A percentile compares a stretch with the other conserved stretches of the same genome.
These are phyloP conservation scores for Iberis pinnata DNA, from an alignment of 345 rosid genomes.

Conservation along the genomic window DNA sequence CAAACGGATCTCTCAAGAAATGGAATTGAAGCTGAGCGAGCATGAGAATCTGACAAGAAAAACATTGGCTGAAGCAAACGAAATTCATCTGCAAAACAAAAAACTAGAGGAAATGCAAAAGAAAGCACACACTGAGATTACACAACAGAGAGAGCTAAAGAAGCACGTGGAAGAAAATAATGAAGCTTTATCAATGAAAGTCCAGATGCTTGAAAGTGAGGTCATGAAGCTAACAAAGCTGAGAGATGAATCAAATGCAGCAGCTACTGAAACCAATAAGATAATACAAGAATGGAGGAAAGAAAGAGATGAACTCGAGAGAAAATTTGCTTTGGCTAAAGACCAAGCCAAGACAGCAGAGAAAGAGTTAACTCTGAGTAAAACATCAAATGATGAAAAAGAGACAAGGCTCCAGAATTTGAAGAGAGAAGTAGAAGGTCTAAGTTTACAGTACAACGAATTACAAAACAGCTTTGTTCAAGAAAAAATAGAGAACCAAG, in stretches of 20 bases:
- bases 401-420: constrained; percentile 40
- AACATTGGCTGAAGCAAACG: constrained; percentile 61
- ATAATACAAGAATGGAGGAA: constrained; percentile 42
- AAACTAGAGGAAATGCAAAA: constrained; percentile 63
- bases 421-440: constrained; percentile 45
- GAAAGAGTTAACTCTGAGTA: constrained; percentile 41
- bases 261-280: constrained; percentile 41
- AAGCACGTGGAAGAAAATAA: constrained; percentile 27
- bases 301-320: constrained; percentile 51
- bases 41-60: constrained; percentile 56
- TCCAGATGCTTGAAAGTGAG: constrained; percentile 49
- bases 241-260: constrained; percentile 33
- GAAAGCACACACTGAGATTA: constrained; percentile 45
- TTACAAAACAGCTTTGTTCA: constrained; percentile 40
- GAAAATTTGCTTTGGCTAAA: constrained; percentile 35
- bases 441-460: constrained; percentile 38
- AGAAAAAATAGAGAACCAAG: constrained; percentile 61
- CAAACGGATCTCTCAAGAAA: constrained; percentile 61
- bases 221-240: constrained; percentile 41
- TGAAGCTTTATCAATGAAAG: constrained; percentile 42
- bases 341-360: constrained; percentile 44
- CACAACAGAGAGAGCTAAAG: constrained; percentile 35
- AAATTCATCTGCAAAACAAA: constrained; percentile 48
- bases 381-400: constrained; percentile 48
- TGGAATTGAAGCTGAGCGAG: constrained; percentile 69